Base-by-base conservation (phyloP, 192 early-diverging fungal species). In the Gaertneriomyces sp. region DNA sequence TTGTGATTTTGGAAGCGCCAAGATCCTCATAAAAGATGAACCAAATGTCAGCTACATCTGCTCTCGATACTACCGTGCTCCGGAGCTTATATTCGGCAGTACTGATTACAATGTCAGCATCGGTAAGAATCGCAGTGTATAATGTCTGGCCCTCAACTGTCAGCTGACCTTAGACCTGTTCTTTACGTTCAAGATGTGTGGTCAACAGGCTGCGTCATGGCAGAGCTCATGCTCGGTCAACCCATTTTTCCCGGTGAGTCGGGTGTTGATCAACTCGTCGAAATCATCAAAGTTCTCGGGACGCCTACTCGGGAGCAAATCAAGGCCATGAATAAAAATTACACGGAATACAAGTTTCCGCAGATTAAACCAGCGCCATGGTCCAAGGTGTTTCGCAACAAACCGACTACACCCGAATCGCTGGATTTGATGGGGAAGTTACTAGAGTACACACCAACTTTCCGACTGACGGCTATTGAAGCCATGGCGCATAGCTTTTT, bases 41-140 rank as follows among this genome's bases (percentile, higher is more conserved):
- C 93, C 95, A 42, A 99, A 99, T 78, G 95, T 99, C 56, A 92
- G 92, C 50, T 99, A 99, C 77, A 99, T 99, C 61, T 95, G 96
- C 73, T 98, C 95, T 8, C 83, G 97, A 17, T 99, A 97, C 75
- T 99, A 99, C 68, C 85, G 97, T 49, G 88, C 89, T 25, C 95
- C 95, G 8, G 97, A 99, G 76, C 92, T 99, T 20, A 79, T 99
- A 11, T 82, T 99, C 25, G 97, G 95, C 8, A 74, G 93, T 42
- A 91, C 94, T 51, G 75, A 76, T 94, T 99, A 99, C 76, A 89
- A 85, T 45, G 89, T 91, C 43, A 85, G 81, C 64, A 84, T 84
- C 51, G 84, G 81, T 84, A 61, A 43, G 72, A 38, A 0, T 19
- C 61, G 4, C n/a, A 12, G 4, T 53, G 6, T 19, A 0, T 52